A percentile compares a stretch with the other conserved stretches of the same genome.
These are phyloP conservation scores for Westerdykella sp. DNA, from an alignment of 2,329 filamentous ascomycete genomes.

Conservation along the genomic window DNA sequence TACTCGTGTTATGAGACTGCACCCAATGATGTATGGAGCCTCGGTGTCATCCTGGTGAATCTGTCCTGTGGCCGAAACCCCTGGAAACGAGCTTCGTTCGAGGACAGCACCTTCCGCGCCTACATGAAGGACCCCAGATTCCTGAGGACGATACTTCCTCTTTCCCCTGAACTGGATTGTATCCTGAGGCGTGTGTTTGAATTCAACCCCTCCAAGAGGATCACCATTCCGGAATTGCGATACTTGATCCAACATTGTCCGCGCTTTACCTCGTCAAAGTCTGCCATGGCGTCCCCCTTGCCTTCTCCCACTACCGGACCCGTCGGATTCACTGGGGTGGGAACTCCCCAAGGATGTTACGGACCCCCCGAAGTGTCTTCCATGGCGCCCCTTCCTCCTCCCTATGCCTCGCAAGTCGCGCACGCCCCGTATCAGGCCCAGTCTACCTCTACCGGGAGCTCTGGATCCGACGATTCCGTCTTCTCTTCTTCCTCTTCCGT, in stretches of 20 bases:
- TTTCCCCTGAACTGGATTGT: conserved; percentile 82
- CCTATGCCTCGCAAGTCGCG: conserved; percentile 24
- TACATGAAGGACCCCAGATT: conserved; percentile 82
- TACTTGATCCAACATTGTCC: conserved; percentile 70
- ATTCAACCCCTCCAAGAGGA: conserved; percentile 73
- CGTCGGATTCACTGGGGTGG: conserved; percentile 30
- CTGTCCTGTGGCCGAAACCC: conserved; percentile 96
- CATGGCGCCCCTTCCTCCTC: conserved; percentile 28
- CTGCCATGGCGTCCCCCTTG: conserved; percentile 37
- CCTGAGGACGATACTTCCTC: conserved; percentile 82
- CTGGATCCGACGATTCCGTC: conserved; percentile 37
- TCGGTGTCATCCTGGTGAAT: conserved; percentile 98
- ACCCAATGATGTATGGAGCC: conserved; percentile 94
- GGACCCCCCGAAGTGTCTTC: conserved; percentile 23
- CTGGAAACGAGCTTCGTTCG: conserved; percentile 91
- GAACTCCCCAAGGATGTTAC: conserved; percentile 26
- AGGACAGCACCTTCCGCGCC: conserved; percentile 92
- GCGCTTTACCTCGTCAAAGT: conserved; percentile 57
- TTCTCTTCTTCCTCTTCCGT: conserved; percentile 36
- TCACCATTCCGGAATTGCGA: conserved; percentile 73
- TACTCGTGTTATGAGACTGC: conserved; percentile 79
- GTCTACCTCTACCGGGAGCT: conserved; percentile 34
- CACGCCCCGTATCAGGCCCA: conserved; percentile 22
- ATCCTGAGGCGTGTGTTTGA: conserved; percentile 87
- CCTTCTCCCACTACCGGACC: conserved; percentile 42